These are phyloP conservation scores for Xenosphaeropsis pyriputrescens DNA, from an alignment of 2,329 filamentous ascomycete genomes.

Conservation along the genomic window DNA sequence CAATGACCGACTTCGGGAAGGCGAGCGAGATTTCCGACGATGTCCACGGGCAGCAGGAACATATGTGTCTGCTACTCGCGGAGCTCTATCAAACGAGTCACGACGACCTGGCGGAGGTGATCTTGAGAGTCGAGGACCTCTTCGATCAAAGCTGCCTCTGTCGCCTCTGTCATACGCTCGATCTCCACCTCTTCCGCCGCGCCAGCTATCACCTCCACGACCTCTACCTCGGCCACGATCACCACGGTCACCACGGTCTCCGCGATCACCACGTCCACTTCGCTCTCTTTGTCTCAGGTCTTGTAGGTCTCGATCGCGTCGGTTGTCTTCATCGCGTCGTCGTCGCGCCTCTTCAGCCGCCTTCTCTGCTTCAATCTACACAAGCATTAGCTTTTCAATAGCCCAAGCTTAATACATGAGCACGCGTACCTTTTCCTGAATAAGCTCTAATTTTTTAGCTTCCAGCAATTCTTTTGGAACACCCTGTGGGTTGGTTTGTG, in stretches of 20 bases:
- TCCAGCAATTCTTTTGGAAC: conserved; percentile 91
- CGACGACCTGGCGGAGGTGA: conserved; percentile 23
- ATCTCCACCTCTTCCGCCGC: conserved; percentile 18
- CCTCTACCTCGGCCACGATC: conserved; percentile 17
- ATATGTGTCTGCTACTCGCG: conserved; percentile 17
- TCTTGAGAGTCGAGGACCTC: conserved; percentile 26
- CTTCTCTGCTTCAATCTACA: conserved; percentile 67
- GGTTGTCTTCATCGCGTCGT: conserved; percentile 55
- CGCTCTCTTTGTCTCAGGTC: conserved; percentile 52
- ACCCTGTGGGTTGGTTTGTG: conserved; percentile 74
- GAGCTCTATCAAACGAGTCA: conserved; percentile 18
- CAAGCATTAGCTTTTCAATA: not conserved
- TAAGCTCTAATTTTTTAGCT: conserved; percentile 88
- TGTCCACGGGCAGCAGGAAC: conserved; percentile 16
- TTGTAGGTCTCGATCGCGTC: conserved; percentile 57
- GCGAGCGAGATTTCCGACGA: conserved; percentile 11
- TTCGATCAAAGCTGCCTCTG: conserved; percentile 24
- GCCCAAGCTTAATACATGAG: not conserved
- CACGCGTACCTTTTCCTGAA: conserved; percentile 71
- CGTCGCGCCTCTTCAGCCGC: conserved; percentile 61
- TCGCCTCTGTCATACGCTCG: conserved; percentile 20
- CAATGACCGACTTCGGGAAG: conserved; percentile 8
- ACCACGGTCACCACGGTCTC: conserved; percentile 33
- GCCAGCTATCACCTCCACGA: conserved; percentile 27
- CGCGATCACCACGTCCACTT: conserved; percentile 33